Conservation (phyloP, 768 basidiomycete genomes). For the Suillus subluteus region DNA sequence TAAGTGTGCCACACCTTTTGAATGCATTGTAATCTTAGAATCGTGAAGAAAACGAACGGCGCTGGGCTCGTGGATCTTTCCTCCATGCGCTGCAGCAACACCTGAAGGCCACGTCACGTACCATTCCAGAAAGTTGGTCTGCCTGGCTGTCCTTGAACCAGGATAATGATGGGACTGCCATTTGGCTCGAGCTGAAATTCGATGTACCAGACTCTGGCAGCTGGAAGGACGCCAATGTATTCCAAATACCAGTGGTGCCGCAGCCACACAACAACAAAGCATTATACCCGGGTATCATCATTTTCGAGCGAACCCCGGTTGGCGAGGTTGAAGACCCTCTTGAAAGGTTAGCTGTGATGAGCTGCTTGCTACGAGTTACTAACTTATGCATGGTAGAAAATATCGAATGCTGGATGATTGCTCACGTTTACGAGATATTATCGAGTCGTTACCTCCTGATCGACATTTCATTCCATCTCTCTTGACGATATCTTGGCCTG, state of each 20-base stretch:
- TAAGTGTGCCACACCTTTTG: slow-evolving; percentile 14
- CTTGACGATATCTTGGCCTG: slow-evolving; percentile 63
- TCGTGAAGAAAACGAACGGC: slow-evolving; percentile 66
- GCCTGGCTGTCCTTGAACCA: slow-evolving; percentile 79
- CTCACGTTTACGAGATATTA: slow-evolving; percentile 65
- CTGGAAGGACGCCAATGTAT: slow-evolving; percentile 63
- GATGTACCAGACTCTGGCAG: slow-evolving; percentile 63
- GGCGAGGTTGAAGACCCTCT: slow-evolving; percentile 65
- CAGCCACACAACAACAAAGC: slow-evolving; percentile 21
- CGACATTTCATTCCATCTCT: slow-evolving; percentile 67
- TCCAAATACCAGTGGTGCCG: slow-evolving; percentile 57
- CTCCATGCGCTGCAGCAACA: slow-evolving; percentile 40
- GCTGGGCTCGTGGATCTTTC: slow-evolving; percentile 80
- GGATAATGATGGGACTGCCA: slow-evolving; percentile 73
- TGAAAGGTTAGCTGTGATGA: slow-evolving; percentile 54
- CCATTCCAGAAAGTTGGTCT: slow-evolving; percentile 51
- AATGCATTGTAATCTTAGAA: slow-evolving; percentile 48
- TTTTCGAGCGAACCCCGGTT: slow-evolving; percentile 77
- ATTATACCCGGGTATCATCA: slow-evolving; percentile 62
- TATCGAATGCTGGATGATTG: slow-evolving; percentile 76
- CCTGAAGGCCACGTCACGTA: slow-evolving; percentile 39
- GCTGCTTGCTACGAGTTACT: slow-evolving; percentile 6
- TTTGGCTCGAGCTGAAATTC: slow-evolving; percentile 82
- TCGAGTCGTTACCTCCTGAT: slow-evolving; percentile 54
- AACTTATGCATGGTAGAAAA: slow-evolving; percentile 47